Evolutionary conservation across 148 eudicot species (phyloP), one percentile per base, ranked within the genome.

Genomic region (Amaranthus cruentus): DNA sequence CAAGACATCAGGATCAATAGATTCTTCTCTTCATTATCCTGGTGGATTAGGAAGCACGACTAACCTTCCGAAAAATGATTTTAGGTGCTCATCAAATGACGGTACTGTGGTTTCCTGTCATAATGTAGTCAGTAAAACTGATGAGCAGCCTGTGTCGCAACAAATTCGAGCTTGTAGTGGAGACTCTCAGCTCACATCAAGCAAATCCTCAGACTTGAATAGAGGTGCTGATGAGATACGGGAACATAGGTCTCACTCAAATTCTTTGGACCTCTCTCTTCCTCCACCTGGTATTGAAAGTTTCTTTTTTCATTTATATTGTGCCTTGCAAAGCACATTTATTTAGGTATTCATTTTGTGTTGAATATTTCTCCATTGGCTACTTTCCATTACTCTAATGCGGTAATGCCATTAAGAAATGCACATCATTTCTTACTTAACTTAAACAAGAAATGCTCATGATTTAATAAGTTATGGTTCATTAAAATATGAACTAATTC

Each of bases 121-220:
- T 77, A 76, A 68, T 53, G 75, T 62, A 68, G 53, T 69, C 49
- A 64, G 69, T 70, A 73, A 73, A 51, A 70, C 75, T 47, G 68
- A 72, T 66, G 67, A 73, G 48, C 75, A 56, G 49, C 73, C 44
- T 70, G 70, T 75, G 55, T 78, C 76, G 9, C 62, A 54, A 66
- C 65, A 67, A 13, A 49, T 69, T 55, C 74, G 62, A 57, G 76
- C 73, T 67, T 82, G 82, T 52, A 65, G 73, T 55, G 82, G 77
- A 50, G 73, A 76, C 66, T 82, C 85, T 66, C 83, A 84, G 72
- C 80, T 84, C 47, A 78, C 77, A 4, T 81, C 84, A 47, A 79
- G 73, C 68, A 77, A 70, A 68, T 79, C 73, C 61, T 69, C 77
- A 14, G 78, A 82, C 10, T 67, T 76, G 56, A 80, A 68, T 55